Conservation (phyloP, 768 basidiomycete species). For the Tephrocybe sp. region DNA sequence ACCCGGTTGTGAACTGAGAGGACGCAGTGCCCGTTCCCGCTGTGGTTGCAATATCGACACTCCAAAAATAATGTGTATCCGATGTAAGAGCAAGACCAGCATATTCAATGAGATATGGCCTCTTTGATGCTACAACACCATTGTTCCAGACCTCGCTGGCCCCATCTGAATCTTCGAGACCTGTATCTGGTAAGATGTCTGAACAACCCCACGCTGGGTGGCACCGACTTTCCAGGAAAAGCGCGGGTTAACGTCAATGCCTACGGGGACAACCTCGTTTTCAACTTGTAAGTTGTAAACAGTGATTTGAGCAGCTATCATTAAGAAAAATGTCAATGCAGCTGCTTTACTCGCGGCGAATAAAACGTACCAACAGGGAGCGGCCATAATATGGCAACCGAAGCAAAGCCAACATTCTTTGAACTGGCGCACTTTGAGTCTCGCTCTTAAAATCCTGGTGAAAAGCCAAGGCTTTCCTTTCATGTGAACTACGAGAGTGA, state of each 20-base stretch:
- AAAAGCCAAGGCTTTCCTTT: too few species aligned
- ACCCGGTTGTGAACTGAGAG: conserved; percentile 27
- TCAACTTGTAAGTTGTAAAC: conserved; percentile 21
- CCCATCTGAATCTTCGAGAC: conserved; percentile 21
- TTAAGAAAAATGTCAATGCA: too few species aligned
- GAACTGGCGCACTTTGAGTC: too few species aligned
- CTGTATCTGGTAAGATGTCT: conserved; percentile 24
- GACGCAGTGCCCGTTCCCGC: conserved; percentile 20
- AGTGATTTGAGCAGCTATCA: conserved; percentile 8
- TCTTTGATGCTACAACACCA: conserved; percentile 18
- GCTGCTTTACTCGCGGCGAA: too few species aligned
- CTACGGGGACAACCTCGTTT: conserved; percentile 22
- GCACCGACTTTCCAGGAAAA: conserved; percentile 28
- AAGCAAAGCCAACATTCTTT: too few species aligned
- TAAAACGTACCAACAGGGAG: neutral
- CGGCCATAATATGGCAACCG: too few species aligned
- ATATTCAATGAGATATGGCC: conserved; percentile 25
- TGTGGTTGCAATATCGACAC: conserved; percentile 21
- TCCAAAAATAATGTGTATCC: conserved; percentile 27
- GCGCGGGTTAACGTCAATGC: conserved; percentile 26
- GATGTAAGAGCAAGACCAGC: conserved; percentile 23
- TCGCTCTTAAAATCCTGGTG: too few species aligned
- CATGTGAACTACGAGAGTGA: too few species aligned
- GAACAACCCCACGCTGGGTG: conserved; percentile 13
- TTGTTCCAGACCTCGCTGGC: conserved; percentile 25